Evolutionary conservation across 2,329 filamentous ascomycete genomes (phyloP).

Genomic region (Xylariales sp.): DNA sequence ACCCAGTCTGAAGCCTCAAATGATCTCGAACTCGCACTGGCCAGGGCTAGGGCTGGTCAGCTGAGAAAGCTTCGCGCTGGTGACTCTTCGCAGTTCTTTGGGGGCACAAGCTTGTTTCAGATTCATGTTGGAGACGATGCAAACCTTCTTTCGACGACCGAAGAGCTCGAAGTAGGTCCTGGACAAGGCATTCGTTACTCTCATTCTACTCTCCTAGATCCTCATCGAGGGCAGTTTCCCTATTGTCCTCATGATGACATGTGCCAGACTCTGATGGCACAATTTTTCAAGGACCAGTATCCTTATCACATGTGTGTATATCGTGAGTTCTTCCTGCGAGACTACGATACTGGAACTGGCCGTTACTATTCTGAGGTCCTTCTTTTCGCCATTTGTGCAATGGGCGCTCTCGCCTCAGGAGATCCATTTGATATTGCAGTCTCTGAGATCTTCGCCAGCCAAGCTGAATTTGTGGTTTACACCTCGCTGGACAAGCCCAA

Average conservation of each 20-base stretch:
- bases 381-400: constrained; percentile 43
- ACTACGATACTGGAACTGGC: constrained; percentile 41
- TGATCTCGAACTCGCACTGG: constrained; percentile 20
- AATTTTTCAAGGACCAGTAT: constrained; percentile 44
- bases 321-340: constrained; percentile 44
- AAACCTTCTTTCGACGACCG: constrained; percentile 3
- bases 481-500: constrained; percentile 40
- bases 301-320: constrained; percentile 47
- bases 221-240: constrained; percentile 20
- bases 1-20: constrained; percentile 10
- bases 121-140: constrained; percentile 27
- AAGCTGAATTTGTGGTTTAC: constrained; percentile 41
- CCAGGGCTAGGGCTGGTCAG: constrained; percentile 30
- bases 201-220: constrained; percentile 9
- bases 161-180: constrained; percentile 4
- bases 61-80: constrained; percentile 32
- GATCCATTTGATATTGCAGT: constrained; percentile 29
- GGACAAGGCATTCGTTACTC: constrained; percentile 9
- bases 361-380: constrained; percentile 46
- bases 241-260: constrained; percentile 40
- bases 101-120: constrained; percentile 42
- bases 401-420: constrained; percentile 42
- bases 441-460: constrained; percentile 38
- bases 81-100: constrained; percentile 41
- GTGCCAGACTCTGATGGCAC: constrained; percentile 40